Evolutionary conservation across 352 stramenopile species (phyloP).

Genomic region (Elongisporangium senticosum): DNA sequence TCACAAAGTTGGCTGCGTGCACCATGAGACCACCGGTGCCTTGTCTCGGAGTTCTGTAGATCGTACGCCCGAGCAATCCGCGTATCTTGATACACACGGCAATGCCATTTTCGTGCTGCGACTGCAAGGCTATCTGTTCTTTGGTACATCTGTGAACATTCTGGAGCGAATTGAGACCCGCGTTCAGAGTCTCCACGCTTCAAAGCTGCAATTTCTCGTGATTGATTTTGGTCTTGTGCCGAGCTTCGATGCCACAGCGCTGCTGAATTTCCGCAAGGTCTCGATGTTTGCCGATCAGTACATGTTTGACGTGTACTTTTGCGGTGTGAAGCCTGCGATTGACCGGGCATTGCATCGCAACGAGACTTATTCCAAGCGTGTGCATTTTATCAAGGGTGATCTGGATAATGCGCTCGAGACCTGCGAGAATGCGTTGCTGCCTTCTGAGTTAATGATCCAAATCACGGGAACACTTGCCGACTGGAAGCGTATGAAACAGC

Average conservation of each 20-base stretch:
- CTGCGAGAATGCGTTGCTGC: constrained; percentile 59
- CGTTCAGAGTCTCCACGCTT: constrained; percentile 48
- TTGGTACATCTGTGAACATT: constrained; percentile 77
- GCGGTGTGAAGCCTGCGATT: constrained; percentile 47
- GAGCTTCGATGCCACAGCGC: constrained; percentile 67
- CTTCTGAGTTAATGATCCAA: constrained; percentile 26
- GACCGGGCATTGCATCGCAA: constrained; percentile 44
- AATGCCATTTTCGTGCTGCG: constrained; percentile 66
- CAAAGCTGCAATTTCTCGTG: constrained; percentile 56
- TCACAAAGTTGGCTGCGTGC: constrained; percentile 69
- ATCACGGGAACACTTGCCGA: constrained; percentile 34
- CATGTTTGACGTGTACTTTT: constrained; percentile 79
- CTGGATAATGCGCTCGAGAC: constrained; percentile 57
- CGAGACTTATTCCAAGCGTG: constrained; percentile 26
- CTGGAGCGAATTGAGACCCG: constrained; percentile 69
- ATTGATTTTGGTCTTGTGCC: constrained; percentile 80
- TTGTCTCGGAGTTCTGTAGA: constrained; percentile 62
- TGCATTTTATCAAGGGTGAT: constrained; percentile 45
- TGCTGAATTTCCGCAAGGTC: constrained; percentile 72
- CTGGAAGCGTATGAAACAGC: constrained; percentile 54
- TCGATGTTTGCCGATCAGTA: constrained; percentile 54
- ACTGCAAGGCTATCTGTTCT: constrained; percentile 78
- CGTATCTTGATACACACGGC: constrained; percentile 46
- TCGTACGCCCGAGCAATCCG: constrained; percentile 51
- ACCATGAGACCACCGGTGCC: constrained; percentile 68